A percentile compares a stretch with the other conserved stretches of the same genome.
These are phyloP conservation scores for Penicillium sp. DNA, from an alignment of 2,329 filamentous ascomycete species.

Conservation along the genomic window DNA sequence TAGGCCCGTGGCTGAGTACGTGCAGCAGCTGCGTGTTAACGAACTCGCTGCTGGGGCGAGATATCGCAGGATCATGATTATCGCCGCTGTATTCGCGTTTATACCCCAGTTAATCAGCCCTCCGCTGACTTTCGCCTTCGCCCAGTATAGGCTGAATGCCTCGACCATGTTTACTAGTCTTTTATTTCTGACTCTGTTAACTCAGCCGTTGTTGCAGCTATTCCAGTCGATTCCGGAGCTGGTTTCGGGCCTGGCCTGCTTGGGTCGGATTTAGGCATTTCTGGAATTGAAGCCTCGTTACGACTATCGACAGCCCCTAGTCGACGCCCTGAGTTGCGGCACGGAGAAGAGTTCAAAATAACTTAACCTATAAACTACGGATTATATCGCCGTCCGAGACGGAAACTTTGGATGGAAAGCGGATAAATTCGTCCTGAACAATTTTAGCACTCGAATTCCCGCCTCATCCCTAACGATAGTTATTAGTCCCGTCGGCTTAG, in stretches of 20 bases:
- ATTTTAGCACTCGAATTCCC: background rate
- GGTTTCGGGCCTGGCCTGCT: background rate
- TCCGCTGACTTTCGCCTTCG: background rate
- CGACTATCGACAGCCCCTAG: background rate
- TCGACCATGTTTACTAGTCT: background rate
- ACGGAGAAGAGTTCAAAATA: background rate
- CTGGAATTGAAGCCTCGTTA: background rate
- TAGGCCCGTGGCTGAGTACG: background rate
- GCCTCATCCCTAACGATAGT: slow-evolving; percentile 3
- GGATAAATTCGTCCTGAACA: background rate
- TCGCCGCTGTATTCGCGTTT: background rate
- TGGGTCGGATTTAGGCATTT: background rate
- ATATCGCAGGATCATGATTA: background rate
- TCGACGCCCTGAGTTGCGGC: background rate
- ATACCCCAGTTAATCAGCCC: background rate
- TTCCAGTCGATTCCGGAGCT: background rate
- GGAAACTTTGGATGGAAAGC: background rate
- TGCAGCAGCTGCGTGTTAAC: background rate
- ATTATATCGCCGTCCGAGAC: background rate
- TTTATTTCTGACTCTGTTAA: background rate
- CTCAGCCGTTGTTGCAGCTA: background rate
- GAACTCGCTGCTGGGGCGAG: background rate
- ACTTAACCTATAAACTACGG: background rate
- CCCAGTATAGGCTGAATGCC: background rate
- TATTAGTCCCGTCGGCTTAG: slow-evolving; percentile 9